Conservation (phyloP, 2,329 filamentous ascomycete genomes). For the Scedosporium apiospermum region DNA sequence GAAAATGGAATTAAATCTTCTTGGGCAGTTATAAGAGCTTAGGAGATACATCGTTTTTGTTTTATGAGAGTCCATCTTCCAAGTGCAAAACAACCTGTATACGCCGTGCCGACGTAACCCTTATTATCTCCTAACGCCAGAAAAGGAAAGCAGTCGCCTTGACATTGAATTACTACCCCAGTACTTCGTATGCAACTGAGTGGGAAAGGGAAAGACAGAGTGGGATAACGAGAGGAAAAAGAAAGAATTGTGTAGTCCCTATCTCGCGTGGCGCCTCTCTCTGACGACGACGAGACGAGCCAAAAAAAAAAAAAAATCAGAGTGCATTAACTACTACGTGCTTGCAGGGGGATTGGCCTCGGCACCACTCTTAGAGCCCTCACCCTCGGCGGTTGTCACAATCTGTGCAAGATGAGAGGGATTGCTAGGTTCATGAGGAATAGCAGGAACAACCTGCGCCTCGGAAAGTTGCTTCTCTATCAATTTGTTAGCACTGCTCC, state of each 20-base stretch:
- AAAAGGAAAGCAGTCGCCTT: background rate
- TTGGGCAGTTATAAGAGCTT: background rate
- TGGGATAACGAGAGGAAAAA: background rate
- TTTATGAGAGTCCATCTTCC: background rate
- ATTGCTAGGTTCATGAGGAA: conserved; percentile 36
- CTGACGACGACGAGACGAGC: too few relatives aligned
- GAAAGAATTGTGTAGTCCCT: background rate
- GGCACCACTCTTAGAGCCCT: background rate
- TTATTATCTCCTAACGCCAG: background rate
- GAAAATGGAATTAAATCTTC: background rate
- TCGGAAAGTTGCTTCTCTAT: conserved; percentile 44
- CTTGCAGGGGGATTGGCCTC: background rate
- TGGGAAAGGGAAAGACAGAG: background rate
- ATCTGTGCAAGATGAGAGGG: conserved; percentile 39
- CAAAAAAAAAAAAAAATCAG: background rate
- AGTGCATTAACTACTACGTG: background rate
- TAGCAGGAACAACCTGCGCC: conserved; percentile 19
- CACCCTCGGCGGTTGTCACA: conserved; percentile 33
- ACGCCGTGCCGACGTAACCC: background rate
- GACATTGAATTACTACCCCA: too few relatives aligned
- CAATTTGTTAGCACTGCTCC: conserved; percentile 11
- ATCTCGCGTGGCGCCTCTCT: background rate
- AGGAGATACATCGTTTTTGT: background rate
- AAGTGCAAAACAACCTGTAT: background rate
- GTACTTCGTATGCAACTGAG: background rate